Percentiles rank a stretch among this genome's conserved stretches.
Conservation (phyloP, 345 rosid species). For the Moricandia arvensis region DNA sequence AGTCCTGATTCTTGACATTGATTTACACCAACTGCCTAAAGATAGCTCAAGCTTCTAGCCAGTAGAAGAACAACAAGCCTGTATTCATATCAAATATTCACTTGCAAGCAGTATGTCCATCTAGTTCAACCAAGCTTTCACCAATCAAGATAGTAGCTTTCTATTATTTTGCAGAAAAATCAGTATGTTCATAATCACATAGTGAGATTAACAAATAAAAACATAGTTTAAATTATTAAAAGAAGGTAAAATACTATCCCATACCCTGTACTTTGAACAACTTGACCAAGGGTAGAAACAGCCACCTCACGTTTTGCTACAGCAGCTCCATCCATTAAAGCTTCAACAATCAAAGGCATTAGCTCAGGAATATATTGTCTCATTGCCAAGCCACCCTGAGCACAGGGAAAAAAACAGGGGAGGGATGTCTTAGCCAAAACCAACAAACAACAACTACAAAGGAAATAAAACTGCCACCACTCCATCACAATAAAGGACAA, state of each 20-base stretch:
- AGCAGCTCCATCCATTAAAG: constrained; percentile 95
- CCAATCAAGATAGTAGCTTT: constrained; percentile 18
- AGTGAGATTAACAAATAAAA: constrained; percentile 5
- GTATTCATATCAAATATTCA: background rate
- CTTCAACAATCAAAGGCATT: constrained; percentile 97
- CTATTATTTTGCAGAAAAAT: constrained; percentile 9
- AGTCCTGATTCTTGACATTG: background rate
- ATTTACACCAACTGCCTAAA: background rate
- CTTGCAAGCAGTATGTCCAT: constrained; percentile 14
- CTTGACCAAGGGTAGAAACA: constrained; percentile 96
- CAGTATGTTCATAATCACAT: background rate
- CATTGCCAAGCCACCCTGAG: constrained; percentile 96
- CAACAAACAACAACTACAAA: constrained; percentile 13
- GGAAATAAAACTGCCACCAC: background rate
- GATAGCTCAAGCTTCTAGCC: constrained; percentile 9
- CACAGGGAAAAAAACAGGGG: constrained; percentile 2
- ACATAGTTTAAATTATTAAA: constrained; percentile 2
- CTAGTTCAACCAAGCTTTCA: constrained; percentile 13
- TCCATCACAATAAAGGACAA: background rate
- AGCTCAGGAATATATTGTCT: constrained; percentile 84
- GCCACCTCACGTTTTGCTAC: constrained; percentile 95
- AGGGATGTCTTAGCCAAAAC: constrained; percentile 16
- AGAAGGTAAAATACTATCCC: constrained; percentile 31
- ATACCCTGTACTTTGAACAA: constrained; percentile 97
- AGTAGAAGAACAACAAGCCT: background rate